A percentile compares a stretch with the other conserved stretches of the same genome.
phyloP scores from a whole-genome alignment of 345 rosid genomes.

The Populus euphratica region DNA sequence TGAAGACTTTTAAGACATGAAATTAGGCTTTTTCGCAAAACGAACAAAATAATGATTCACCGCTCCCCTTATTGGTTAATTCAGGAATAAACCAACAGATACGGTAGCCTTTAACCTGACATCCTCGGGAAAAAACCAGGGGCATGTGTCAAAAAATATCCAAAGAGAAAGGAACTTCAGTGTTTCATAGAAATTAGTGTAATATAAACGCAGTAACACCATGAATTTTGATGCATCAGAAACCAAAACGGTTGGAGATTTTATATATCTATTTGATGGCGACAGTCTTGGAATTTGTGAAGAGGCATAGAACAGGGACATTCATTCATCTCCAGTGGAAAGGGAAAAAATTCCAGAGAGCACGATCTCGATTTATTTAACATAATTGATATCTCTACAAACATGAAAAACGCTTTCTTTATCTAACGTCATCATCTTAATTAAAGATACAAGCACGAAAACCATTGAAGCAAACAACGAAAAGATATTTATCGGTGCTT shows the following conservation, averaged over 20 bases:
- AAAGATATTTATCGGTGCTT: background rate
- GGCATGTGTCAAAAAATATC: background rate
- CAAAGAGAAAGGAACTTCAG: background rate
- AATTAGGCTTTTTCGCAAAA: too few species aligned
- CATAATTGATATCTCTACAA: background rate
- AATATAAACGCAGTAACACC: background rate
- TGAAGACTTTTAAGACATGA: too few species aligned
- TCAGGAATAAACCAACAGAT: background rate
- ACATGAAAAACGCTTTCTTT: background rate
- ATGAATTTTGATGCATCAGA: background rate
- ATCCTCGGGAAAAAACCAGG: background rate
- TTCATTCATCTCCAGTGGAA: background rate
- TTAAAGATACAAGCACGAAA: background rate
- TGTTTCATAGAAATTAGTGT: background rate
- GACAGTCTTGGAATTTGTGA: background rate
- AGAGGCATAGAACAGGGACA: background rate
- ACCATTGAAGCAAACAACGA: background rate
- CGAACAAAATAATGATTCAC: too few species aligned
- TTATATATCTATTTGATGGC: too few species aligned
- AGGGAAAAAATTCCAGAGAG: background rate
- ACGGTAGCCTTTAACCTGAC: background rate
- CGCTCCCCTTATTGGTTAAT: background rate
- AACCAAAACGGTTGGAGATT: background rate
- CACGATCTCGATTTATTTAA: background rate
- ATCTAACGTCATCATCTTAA: background rate